Conservation (phyloP, 129 eudicot genomes). For the Lactuca sativa region DNA sequence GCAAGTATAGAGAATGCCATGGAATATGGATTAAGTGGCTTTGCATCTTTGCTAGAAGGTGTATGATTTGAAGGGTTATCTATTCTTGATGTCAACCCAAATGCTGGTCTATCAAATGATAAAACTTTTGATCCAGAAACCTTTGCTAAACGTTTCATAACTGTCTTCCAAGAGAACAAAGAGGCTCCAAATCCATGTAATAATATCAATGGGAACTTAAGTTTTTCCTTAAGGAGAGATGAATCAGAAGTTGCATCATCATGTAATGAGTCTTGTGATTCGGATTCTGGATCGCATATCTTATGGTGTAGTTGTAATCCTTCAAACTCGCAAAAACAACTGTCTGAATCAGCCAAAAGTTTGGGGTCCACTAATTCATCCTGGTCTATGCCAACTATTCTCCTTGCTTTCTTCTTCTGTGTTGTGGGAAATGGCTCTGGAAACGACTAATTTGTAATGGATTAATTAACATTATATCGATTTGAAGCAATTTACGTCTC, state of each 20-base stretch:
- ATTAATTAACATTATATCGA: not conserved
- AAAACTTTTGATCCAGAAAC: constrained; percentile 63
- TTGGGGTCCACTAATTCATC: constrained; percentile 76
- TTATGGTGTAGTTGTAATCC: constrained; percentile 89
- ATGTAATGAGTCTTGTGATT: constrained; percentile 32
- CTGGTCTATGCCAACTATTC: constrained; percentile 74
- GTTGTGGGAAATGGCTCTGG: constrained; percentile 46
- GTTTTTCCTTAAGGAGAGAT: constrained; percentile 24
- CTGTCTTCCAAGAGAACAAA: constrained; percentile 76
- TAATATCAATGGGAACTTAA: constrained; percentile 63
- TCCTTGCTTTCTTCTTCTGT: constrained; percentile 44
- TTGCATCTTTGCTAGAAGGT: constrained; percentile 42
- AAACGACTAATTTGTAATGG: constrained; percentile 32
- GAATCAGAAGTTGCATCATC: constrained; percentile 36
- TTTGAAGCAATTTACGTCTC: not conserved
- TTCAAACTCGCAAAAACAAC: constrained; percentile 85
- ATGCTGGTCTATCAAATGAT: constrained; percentile 98
- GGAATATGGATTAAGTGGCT: constrained; percentile 82
- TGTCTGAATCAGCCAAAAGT: constrained; percentile 76
- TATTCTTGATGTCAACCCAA: constrained; percentile 88
- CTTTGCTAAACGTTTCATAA: constrained; percentile 67
- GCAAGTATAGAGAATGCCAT: constrained; percentile 76
- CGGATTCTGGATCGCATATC: constrained; percentile 53
- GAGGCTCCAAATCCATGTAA: constrained; percentile 98
- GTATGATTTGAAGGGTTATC: constrained; percentile 26